Base-by-base conservation (phyloP, 2,329 filamentous ascomycete species). In the Aspergillus uvarum region DNA sequence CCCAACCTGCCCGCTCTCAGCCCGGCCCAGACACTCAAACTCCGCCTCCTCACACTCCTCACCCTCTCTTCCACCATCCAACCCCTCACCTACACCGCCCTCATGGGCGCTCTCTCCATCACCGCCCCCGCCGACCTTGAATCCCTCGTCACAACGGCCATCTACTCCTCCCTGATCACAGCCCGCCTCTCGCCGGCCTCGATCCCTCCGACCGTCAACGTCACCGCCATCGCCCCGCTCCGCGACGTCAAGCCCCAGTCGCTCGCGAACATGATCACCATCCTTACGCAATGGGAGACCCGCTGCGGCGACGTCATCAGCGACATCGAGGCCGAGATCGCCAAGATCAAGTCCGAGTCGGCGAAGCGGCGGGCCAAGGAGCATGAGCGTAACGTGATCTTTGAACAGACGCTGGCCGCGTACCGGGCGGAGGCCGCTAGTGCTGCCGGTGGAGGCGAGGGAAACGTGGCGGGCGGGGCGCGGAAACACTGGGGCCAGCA, bases 141-240 rank as follows among this genome's bases (percentile, higher is more conserved):
- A 80, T 86, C 89, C 65, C 85, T 97, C 61, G 87, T 98, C 67
- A 95, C 94, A 67, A 87, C 87, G 42, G 90, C 92, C 68, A 89
- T 97, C 72, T 98, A 97, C 79, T 87, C 89, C 5, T 90, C 89
- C 47, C 85, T 99, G 2, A 79, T 99, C 52, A 84, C 85, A 44
- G 94, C 89, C 6, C 93, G 91, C 47, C 88, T 99, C 58, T 92
- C 96, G 72, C 92, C 95, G 4, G 91, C 97, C 72, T 91, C 93
- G 4, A 85, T 86, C 59, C 83, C 88, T 58, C 86, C 89, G 35
- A 83, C 85, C 61, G 89, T 98, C 22, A 85, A 89, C 71, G 87
- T 98, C 56, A 89, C 88, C 54, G 89, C 90, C 62, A 87, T 97
- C 32, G 87, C 93, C 0, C 90, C 95, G 0, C 85, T 97, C 1